A percentile compares a stretch with the other conserved stretches of the same genome.
These are phyloP conservation scores for Tetrahymena malaccensis DNA, from an alignment of 73 alveolate genomes.

Conservation along the genomic window DNA sequence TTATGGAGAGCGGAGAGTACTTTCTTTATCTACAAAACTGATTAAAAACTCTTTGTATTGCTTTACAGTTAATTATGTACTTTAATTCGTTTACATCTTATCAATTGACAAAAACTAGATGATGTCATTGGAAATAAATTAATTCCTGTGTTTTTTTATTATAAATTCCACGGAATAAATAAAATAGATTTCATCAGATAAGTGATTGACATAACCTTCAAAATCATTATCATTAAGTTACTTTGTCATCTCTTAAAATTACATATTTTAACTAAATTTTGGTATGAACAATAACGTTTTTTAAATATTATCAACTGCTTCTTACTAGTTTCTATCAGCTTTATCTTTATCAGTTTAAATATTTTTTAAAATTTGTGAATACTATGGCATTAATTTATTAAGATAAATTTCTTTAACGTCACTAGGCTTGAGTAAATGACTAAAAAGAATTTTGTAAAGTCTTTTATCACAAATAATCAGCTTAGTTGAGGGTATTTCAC, in stretches of 20 bases:
- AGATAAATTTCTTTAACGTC: neutral
- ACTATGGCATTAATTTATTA: neutral
- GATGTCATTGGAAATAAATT: neutral
- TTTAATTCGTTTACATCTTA: neutral
- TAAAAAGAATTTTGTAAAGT: neutral
- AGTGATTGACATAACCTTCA: neutral
- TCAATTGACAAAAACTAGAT: neutral
- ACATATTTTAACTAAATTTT: neutral
- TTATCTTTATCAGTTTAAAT: too few species aligned
- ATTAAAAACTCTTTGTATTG: neutral
- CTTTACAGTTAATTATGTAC: neutral
- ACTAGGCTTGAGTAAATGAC: neutral
- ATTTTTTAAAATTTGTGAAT: neutral
- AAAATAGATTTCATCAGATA: neutral
- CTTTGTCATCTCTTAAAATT: neutral
- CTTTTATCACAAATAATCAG: neutral
- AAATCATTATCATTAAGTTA: neutral
- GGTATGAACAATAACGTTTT: neutral
- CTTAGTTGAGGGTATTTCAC: neutral
- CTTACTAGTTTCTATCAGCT: too few species aligned
- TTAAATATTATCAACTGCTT: neutral
- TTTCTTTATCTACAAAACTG: neutral
- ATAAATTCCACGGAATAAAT: neutral
- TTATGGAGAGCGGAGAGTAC: neutral
- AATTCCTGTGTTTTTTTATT: neutral